phyloP scores from a whole-genome alignment of 2,329 filamentous ascomycete species.

The Remersonia thermophila region DNA sequence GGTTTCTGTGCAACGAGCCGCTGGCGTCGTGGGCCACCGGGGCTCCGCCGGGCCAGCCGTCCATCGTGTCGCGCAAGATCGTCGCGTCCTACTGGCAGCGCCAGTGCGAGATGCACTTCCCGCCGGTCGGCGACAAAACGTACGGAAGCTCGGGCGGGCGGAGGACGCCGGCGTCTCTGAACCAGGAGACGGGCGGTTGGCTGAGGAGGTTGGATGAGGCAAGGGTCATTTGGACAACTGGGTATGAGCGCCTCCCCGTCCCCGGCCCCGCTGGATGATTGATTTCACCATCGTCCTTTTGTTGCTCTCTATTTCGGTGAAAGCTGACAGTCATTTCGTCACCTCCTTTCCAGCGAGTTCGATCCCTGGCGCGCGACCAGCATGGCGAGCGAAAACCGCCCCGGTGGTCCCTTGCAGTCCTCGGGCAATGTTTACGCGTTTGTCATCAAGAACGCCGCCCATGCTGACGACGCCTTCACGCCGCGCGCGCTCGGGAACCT shows the following conservation, averaged over 20 bases:
- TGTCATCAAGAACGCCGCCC: constrained; percentile 14
- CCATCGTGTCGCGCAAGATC: constrained; percentile 14
- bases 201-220: constrained; percentile 4
- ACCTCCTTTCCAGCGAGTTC: constrained; percentile 11
- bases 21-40: constrained; percentile 14
- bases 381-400: constrained; percentile 15
- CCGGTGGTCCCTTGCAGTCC: constrained; percentile 13
- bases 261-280: not conserved
- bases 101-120: constrained; percentile 17
- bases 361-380: constrained; percentile 15
- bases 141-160: constrained; percentile 12
- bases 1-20: constrained; percentile 16
- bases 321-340: not conserved
- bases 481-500: constrained; percentile 12
- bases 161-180: constrained; percentile 10
- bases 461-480: constrained; percentile 13
- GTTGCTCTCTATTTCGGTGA: too few relatives aligned
- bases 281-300: too few relatives aligned
- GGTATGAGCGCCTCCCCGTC: constrained; percentile 9
- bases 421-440: constrained; percentile 10
- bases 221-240: constrained; percentile 12
- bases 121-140: constrained; percentile 7
- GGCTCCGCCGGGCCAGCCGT: constrained; percentile 8
- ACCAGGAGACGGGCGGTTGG: constrained; percentile 13
- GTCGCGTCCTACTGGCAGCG: constrained; percentile 12